Percentiles rank a stretch among this genome's conserved stretches.
phyloP scores from a whole-genome alignment of 148 eudicot genomes.

The Camellia sinensis region DNA sequence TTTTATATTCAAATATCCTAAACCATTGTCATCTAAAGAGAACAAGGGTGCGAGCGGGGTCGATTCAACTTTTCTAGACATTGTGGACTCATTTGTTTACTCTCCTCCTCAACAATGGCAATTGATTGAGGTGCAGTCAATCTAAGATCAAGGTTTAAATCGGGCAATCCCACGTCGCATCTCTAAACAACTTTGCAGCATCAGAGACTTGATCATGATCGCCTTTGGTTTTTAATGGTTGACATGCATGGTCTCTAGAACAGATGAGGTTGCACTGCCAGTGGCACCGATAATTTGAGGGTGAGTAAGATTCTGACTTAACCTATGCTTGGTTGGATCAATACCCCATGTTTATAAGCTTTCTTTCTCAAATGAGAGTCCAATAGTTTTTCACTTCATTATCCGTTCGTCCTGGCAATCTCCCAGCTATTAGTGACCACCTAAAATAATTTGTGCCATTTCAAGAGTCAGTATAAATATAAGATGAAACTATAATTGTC shows the following conservation, averaged over 20 bases:
- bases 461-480: background rate
- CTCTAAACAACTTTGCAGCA: slow-evolving; percentile 14
- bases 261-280: background rate
- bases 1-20: background rate
- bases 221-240: background rate
- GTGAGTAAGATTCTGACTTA: slow-evolving; percentile 4
- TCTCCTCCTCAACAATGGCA: background rate
- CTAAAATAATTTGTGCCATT: slow-evolving; percentile 4
- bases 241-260: background rate
- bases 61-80: background rate
- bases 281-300: background rate
- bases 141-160: slow-evolving; percentile 12
- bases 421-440: slow-evolving; percentile 43
- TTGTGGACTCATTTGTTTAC: background rate
- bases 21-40: slow-evolving; percentile 4
- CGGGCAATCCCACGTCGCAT: slow-evolving; percentile 6
- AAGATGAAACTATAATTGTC: too few species aligned
- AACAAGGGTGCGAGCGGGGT: background rate
- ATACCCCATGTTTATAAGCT: slow-evolving; percentile 35
- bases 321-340: slow-evolving; percentile 34
- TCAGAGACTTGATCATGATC: slow-evolving; percentile 13
- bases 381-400: slow-evolving; percentile 39
- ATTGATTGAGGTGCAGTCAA: background rate
- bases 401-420: slow-evolving; percentile 41
- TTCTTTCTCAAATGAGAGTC: slow-evolving; percentile 36